These are phyloP conservation scores for Agapanthus africanus DNA, from an alignment of 106 monocot species.

Conservation along the genomic window DNA sequence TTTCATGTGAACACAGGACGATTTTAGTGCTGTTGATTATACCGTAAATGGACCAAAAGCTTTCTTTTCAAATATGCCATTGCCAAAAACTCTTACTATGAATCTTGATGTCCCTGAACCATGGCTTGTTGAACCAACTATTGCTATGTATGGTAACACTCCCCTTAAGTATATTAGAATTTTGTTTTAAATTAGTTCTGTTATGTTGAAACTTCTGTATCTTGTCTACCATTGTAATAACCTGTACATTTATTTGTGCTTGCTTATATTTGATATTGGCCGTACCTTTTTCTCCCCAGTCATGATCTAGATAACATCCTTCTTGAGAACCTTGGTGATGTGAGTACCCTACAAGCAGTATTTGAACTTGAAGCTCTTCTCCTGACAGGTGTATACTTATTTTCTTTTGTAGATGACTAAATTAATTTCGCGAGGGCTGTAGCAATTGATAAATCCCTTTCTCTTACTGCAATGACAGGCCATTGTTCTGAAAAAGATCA, in stretches of 20 bases:
- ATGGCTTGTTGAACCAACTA: constrained; percentile 89
- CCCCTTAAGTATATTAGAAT: not conserved
- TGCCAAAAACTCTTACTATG: constrained; percentile 92
- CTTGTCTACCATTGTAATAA: not conserved
- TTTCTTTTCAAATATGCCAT: constrained; percentile 92
- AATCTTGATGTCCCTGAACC: constrained; percentile 98
- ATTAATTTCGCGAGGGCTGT: not conserved
- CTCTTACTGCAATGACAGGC: constrained; percentile 27
- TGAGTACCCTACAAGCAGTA: constrained; percentile 78
- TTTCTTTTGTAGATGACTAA: not conserved
- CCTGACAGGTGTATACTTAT: constrained; percentile 53
- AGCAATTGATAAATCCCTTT: constrained; percentile 2
- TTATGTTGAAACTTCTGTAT: not conserved
- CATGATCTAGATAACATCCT: constrained; percentile 97
- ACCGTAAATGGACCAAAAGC: constrained; percentile 79
- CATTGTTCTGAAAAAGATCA: constrained; percentile 91
- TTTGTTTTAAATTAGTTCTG: constrained; percentile 1
- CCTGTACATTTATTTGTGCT: not conserved
- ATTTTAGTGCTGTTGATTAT: constrained; percentile 72
- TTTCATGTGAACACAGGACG: constrained; percentile 52
- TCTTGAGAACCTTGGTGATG: constrained; percentile 83
- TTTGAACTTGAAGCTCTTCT: constrained; percentile 99
- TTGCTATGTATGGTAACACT: constrained; percentile 68
- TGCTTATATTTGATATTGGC: not conserved
- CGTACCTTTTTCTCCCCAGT: constrained; percentile 34